Evolutionary conservation across 768 basidiomycete species (phyloP).

Genomic region (Neoboletus magnificus): DNA sequence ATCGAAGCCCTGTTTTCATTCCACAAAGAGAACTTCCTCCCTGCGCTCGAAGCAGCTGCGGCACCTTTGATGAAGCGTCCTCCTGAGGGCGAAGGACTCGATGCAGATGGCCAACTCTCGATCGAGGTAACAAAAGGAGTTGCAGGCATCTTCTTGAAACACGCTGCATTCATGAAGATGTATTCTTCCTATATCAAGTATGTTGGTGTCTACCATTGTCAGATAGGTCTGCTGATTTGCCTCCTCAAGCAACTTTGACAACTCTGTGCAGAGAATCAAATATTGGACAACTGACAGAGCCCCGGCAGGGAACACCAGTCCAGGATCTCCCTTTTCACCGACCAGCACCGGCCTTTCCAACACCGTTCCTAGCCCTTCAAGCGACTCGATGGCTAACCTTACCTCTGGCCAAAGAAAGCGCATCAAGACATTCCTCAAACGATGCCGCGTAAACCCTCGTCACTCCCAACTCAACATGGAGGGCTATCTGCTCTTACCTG

Average conservation of each 20-base stretch:
- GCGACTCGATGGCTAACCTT: constrained; percentile 50
- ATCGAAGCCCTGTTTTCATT: constrained; percentile 88
- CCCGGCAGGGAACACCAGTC: constrained; percentile 35
- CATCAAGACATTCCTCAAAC: constrained; percentile 85
- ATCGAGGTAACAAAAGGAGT: constrained; percentile 73
- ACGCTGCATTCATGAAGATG: constrained; percentile 98
- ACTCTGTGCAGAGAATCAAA: constrained; percentile 82
- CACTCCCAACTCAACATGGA: constrained; percentile 95
- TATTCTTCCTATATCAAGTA: constrained; percentile 98
- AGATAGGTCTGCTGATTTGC: constrained; percentile 10
- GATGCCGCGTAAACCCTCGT: constrained; percentile 82
- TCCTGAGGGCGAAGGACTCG: constrained; percentile 46
- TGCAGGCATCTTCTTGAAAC: constrained; percentile 85
- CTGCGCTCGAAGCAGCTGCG: constrained; percentile 79
- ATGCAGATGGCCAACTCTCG: constrained; percentile 72
- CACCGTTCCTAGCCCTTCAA: constrained; percentile 43
- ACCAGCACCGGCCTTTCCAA: constrained; percentile 56
- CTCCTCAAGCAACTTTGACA: constrained; percentile 81
- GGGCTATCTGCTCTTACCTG: constrained; percentile 89
- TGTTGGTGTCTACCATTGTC: constrained; percentile 27
- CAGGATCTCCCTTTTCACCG: constrained; percentile 43
- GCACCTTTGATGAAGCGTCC: constrained; percentile 57
- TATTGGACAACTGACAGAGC: constrained; percentile 72
- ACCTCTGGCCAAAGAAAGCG: constrained; percentile 83
- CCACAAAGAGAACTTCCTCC: constrained; percentile 90